Base-by-base conservation (phyloP, 208 protist species). In the Trypanosoma caninum region DNA sequence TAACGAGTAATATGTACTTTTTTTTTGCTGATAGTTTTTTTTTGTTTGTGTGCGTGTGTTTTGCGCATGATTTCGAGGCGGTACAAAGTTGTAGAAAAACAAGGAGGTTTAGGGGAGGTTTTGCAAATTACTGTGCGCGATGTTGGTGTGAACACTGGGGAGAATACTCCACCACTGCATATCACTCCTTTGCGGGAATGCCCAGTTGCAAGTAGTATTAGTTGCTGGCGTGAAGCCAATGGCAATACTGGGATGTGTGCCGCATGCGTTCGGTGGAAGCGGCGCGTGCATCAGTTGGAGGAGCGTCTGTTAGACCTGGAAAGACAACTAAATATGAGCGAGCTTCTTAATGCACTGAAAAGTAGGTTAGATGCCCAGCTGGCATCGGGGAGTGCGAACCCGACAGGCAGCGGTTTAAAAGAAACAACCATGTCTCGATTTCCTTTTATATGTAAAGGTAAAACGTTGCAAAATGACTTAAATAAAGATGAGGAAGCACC, bases 61-160 rank as follows among this genome's bases (percentile, higher is more conserved):
- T 46, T 23, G 9, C 45, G 22, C 22, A 59, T 61, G 37, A 6
- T 50, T 37, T 57, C 40, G 20, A 38, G 13, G 30, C 44, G 65
- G 48, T 70, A 70, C 50, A 70, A 64, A 42, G 65, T 70, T 5
- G 37, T 70, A 14, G 56, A 70, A 31, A 64, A 59, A 40, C 9
- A 45, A 9, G 65, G 65, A 27, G 65, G 56, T 48, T 16, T 70
- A 4, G 65, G 65, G 3, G 65, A 70, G 50, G 56, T 70, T 3
- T 46, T 70, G 56, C 65, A 70, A 30, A 40, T 70, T 14, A 47
- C 31, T 20, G 65, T 70, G 8, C 45, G 48, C 3, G 65, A 70
- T 23, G 40, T 70, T 35, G 65, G 65, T 22, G 48, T 59, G 10
- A 61, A 59, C 37, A 35, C 65, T 4, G 48, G 48, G 25, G 65